A percentile compares a stretch with the other conserved stretches of the same genome.
These are phyloP conservation scores for Penicillium alfredii DNA, from an alignment of 495 filamentous ascomycete species.

Conservation along the genomic window DNA sequence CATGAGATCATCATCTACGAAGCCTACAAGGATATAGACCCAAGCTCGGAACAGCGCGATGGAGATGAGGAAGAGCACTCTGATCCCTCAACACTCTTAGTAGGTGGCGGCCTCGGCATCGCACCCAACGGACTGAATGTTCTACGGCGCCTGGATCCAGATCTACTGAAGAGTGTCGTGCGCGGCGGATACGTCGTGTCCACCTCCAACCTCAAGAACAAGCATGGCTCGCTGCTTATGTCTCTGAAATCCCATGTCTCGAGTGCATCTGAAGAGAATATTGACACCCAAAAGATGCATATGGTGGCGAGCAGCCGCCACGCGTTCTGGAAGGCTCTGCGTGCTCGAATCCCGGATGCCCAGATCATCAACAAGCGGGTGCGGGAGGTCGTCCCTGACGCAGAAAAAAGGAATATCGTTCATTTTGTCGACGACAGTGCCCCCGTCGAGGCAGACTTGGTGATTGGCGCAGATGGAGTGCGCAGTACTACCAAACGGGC, in stretches of 20 bases:
- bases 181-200: conserved; percentile 32
- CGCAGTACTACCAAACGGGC: conserved; percentile 43
- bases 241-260: conserved; percentile 9
- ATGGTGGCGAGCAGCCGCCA: conserved; percentile 33
- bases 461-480: conserved; percentile 58
- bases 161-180: conserved; percentile 17
- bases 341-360: conserved; percentile 23
- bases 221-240: conserved; percentile 30
- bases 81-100: conserved; percentile 11
- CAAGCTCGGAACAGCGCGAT: conserved; percentile 5
- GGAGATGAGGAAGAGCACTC: conserved; percentile 3
- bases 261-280: conserved; percentile 1
- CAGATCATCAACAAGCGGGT: conserved; percentile 29
- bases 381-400: conserved; percentile 12
- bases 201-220: conserved; percentile 31
- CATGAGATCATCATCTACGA: conserved; percentile 18
- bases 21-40: conserved; percentile 8
- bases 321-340: conserved; percentile 29
- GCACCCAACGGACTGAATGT: conserved; percentile 12
- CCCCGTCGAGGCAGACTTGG: conserved; percentile 42
- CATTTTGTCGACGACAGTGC: conserved; percentile 27
- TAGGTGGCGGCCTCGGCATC: conserved; percentile 14
- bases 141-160: conserved; percentile 11
- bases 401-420: conserved; percentile 16
- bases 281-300: conserved; percentile 14